Conservation (phyloP, 2,329 filamentous ascomycete genomes). For the Scopulariopsis brevicaulis region DNA sequence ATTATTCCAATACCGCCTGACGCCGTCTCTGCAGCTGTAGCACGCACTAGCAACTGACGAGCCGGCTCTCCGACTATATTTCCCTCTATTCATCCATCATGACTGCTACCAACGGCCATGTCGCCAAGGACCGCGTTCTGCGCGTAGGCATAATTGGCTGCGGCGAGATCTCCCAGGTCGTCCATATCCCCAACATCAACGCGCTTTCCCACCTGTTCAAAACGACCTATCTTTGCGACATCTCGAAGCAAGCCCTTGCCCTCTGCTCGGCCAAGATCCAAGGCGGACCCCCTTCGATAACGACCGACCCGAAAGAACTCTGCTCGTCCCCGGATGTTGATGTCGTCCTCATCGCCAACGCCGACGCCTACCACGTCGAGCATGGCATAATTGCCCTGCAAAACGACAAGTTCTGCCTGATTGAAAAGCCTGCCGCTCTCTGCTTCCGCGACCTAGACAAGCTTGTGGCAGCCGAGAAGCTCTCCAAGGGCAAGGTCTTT, state of each 20-base stretch:
- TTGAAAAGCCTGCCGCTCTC: conserved; percentile 48
- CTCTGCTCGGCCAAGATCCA: conserved; percentile 14
- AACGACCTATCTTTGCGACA: conserved; percentile 37
- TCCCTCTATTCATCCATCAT: too few relatives aligned
- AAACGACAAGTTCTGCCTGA: conserved; percentile 41
- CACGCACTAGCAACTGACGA: too few relatives aligned
- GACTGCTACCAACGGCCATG: too few relatives aligned
- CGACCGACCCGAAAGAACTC: conserved; percentile 26
- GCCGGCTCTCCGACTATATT: too few relatives aligned
- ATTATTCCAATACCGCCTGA: too few relatives aligned
- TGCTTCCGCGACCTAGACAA: conserved; percentile 29
- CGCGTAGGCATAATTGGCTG: conserved; percentile 17
- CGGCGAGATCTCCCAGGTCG: neutral
- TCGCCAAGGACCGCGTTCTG: conserved; percentile 5
- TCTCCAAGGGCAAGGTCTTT: neutral
- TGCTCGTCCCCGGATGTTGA: conserved; percentile 31
- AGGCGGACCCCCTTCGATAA: conserved; percentile 15
- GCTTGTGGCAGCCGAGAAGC: conserved; percentile 29
- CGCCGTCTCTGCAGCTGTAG: too few relatives aligned
- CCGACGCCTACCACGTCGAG: conserved; percentile 41
- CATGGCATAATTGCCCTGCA: conserved; percentile 39
- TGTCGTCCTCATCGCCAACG: conserved; percentile 39
- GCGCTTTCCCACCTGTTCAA: conserved; percentile 17
- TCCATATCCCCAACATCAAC: neutral
- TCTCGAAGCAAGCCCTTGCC: conserved; percentile 22